Evolutionary conservation across 169 alveolate species (phyloP).

Genomic region (Sarcocystis neurona): DNA sequence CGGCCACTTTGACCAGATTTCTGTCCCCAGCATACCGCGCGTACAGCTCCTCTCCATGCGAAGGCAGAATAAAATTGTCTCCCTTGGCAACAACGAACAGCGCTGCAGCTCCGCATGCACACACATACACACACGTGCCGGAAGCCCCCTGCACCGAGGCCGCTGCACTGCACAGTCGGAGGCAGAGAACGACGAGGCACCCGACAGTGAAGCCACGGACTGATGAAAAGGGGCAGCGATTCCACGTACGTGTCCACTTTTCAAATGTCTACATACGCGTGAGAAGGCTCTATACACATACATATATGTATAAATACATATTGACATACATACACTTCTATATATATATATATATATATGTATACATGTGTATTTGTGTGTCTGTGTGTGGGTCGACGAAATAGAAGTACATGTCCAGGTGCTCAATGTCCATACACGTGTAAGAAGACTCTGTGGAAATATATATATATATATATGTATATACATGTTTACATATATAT

Average conservation of each 20-base stretch:
- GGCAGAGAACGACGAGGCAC: constrained; percentile 15
- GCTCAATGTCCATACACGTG: too few species aligned
- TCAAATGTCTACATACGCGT: not conserved
- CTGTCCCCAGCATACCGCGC: constrained; percentile 55
- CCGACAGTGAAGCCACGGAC: not conserved
- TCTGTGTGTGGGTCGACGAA: too few species aligned
- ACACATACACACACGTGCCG: too few species aligned
- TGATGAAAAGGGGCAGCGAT: not conserved
- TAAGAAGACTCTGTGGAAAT: too few species aligned
- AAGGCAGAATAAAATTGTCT: constrained; percentile 69
- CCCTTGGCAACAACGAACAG: constrained; percentile 62
- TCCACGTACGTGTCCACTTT: not conserved
- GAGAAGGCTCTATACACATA: not conserved
- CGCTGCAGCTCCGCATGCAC: constrained; percentile 62
- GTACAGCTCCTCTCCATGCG: constrained; percentile 45
- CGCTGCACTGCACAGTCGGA: not conserved
- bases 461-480: too few species aligned
- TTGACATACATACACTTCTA: too few species aligned
- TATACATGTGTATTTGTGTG: too few species aligned
- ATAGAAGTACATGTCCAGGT: too few species aligned
- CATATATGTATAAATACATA: too few species aligned
- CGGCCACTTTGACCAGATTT: constrained; percentile 66
- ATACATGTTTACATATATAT: too few species aligned
- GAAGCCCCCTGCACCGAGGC: not conserved
- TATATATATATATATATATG: too few species aligned